Evolutionary conservation across 1,284 basidiomycete genomes (phyloP).

Genomic region (Taiwanofungus camphoratus): DNA sequence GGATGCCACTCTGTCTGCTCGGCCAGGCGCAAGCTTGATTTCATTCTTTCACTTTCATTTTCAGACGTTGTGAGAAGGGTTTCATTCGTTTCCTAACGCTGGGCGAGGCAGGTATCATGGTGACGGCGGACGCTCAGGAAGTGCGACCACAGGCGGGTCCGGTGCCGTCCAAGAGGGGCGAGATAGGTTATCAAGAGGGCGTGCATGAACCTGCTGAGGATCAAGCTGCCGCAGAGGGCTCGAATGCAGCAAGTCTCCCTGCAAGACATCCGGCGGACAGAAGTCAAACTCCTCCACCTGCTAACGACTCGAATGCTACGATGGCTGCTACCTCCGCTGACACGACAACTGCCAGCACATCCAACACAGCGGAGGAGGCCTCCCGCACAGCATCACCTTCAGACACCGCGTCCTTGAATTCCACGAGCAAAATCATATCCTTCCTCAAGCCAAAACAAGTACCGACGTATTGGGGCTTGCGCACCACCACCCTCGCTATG

Average conservation of each 20-base stretch:
- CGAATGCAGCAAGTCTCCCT: slow-evolving; percentile 22
- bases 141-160: slow-evolving; percentile 49
- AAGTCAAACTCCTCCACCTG: slow-evolving; percentile 17
- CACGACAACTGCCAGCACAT: slow-evolving; percentile 11
- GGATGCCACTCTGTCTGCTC: slow-evolving; percentile 23
- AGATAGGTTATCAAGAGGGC: slow-evolving; percentile 54
- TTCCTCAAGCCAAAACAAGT: slow-evolving; percentile 37
- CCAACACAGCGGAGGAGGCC: slow-evolving; percentile 1
- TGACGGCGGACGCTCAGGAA: slow-evolving; percentile 17
- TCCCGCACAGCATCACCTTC: slow-evolving; percentile 16
- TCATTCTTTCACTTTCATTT: slow-evolving; percentile 15
- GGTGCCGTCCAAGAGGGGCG: slow-evolving; percentile 57
- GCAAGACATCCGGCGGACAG: slow-evolving; percentile 57
- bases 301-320: slow-evolving; percentile 13
- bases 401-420: slow-evolving; percentile 22
- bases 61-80: slow-evolving; percentile 16
- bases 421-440: slow-evolving; percentile 31
- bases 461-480: slow-evolving; percentile 39
- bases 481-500: slow-evolving; percentile 38
- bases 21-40: slow-evolving; percentile 32
- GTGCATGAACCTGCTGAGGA: slow-evolving; percentile 25
- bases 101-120: slow-evolving; percentile 19
- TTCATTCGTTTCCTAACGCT: slow-evolving; percentile 15
- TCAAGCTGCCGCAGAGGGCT: slow-evolving; percentile 10
- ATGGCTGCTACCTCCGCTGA: slow-evolving; percentile 8